phyloP scores from a whole-genome alignment of 805 yeast species.

The Metschnikowia drakensbergensis region DNA sequence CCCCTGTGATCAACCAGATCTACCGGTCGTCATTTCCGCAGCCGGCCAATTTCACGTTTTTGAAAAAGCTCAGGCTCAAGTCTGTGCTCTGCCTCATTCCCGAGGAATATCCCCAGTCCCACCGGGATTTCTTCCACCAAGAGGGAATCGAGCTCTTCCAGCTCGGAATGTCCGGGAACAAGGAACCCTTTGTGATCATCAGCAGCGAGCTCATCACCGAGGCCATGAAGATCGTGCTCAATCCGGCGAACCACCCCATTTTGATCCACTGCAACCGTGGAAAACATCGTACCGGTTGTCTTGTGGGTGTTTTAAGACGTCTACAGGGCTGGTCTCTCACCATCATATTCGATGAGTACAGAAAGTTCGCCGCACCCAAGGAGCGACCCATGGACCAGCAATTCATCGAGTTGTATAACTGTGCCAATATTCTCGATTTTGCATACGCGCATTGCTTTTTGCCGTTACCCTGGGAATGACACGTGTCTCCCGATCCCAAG shows the following conservation, averaged over 20 bases:
- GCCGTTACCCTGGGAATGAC: constrained; percentile 62
- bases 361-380: constrained; percentile 92
- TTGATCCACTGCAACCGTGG: constrained; percentile 95
- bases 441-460: constrained; percentile 55
- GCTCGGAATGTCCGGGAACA: constrained; percentile 92
- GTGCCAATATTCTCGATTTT: constrained; percentile 50
- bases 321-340: constrained; percentile 90
- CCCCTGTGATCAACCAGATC: constrained; percentile 68
- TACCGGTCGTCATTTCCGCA: constrained; percentile 91
- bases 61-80: constrained; percentile 59
- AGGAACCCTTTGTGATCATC: constrained; percentile 86
- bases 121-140: constrained; percentile 55
- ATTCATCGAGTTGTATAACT: constrained; percentile 86
- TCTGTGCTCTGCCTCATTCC: constrained; percentile 83
- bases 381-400: constrained; percentile 95
- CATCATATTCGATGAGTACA: constrained; percentile 92
- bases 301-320: constrained; percentile 87
- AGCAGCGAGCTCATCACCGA: constrained; percentile 63
- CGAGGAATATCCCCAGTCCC: constrained; percentile 84
- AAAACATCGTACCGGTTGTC: constrained; percentile 94
- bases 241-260: constrained; percentile 88
- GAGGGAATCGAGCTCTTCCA: constrained; percentile 72
- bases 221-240: constrained; percentile 74
- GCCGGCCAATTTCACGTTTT: constrained; percentile 71
- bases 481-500: background rate